A percentile compares a stretch with the other conserved stretches of the same genome.
Evolutionary conservation across 1,139 yeast species (phyloP).

Genomic region (Pichia sp.): DNA sequence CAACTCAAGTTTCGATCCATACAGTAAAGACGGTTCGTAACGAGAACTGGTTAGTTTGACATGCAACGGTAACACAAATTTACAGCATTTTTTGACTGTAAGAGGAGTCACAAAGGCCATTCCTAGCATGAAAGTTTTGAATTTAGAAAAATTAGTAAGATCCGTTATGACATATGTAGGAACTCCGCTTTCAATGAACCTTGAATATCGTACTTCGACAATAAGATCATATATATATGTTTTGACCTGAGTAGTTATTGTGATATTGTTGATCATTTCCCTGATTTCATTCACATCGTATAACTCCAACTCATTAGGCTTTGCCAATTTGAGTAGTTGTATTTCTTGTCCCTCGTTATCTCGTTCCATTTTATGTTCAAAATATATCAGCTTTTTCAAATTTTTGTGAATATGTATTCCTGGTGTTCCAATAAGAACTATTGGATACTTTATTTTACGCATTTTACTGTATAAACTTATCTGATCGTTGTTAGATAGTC

Average conservation of each 20-base stretch:
- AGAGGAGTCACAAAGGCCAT: conserved; percentile 40
- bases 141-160: conserved; percentile 31
- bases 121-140: conserved; percentile 34
- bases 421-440: background rate
- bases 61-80: conserved; percentile 38
- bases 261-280: conserved; percentile 16
- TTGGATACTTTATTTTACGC: background rate
- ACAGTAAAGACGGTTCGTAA: conserved; percentile 42
- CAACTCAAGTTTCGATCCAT: conserved; percentile 42
- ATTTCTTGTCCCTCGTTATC: too few relatives aligned
- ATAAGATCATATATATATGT: conserved; percentile 49
- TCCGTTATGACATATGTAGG: conserved; percentile 38
- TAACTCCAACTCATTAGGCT: too few relatives aligned
- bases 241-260: conserved; percentile 32
- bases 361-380: background rate
- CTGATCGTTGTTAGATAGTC: background rate
- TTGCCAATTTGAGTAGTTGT: too few relatives aligned
- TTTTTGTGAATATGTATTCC: background rate
- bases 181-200: conserved; percentile 42
- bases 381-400: too few relatives aligned
- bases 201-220: conserved; percentile 39
- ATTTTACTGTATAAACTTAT: too few relatives aligned
- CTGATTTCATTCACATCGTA: background rate
- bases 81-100: conserved; percentile 38
- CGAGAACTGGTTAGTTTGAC: conserved; percentile 29